A percentile compares a stretch with the other conserved stretches of the same genome.
phyloP scores from a whole-genome alignment of 352 stramenopile genomes.

The Phytophthora pluvialis region DNA sequence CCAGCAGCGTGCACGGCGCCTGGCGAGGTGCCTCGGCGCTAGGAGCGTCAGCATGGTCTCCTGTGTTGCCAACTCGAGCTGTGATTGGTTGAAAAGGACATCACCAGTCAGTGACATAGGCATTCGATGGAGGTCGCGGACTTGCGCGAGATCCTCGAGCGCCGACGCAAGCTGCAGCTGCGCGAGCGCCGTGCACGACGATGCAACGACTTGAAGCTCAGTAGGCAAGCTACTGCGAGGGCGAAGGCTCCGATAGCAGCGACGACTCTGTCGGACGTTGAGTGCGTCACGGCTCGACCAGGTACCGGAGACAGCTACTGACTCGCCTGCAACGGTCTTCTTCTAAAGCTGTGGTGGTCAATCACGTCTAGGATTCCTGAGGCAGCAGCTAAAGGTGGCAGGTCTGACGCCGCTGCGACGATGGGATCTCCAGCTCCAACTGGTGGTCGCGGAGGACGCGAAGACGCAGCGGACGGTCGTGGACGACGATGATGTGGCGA shows the following conservation, averaged over 20 bases:
- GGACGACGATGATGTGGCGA: constrained; percentile 11
- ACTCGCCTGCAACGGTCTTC: neutral
- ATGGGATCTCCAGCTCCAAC: constrained; percentile 52
- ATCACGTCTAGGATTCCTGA: constrained; percentile 48
- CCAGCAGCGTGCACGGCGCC: neutral
- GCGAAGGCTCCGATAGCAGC: neutral
- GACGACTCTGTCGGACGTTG: constrained; percentile 29
- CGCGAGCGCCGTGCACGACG: constrained; percentile 22
- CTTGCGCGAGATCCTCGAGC: constrained; percentile 11
- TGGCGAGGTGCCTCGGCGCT: constrained; percentile 5
- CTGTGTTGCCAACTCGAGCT: neutral
- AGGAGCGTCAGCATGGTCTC: constrained; percentile 18
- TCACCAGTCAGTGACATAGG: neutral
- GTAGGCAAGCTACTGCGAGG: neutral
- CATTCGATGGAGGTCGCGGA: constrained; percentile 10
- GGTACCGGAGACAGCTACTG: constrained; percentile 20
- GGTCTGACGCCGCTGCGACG: constrained; percentile 43
- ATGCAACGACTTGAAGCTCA: neutral
- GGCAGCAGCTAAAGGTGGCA: constrained; percentile 33
- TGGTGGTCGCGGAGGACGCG: constrained; percentile 30
- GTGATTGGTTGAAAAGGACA: constrained; percentile 24
- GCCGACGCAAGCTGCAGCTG: constrained; percentile 17
- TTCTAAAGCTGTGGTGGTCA: neutral
- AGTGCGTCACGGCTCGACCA: constrained; percentile 29
- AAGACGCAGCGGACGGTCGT: neutral